Evolutionary conservation across 345 rosid genomes (phyloP), one percentile per base, ranked within the genome.

Genomic region (Rhodomyrtus tomentosa): DNA sequence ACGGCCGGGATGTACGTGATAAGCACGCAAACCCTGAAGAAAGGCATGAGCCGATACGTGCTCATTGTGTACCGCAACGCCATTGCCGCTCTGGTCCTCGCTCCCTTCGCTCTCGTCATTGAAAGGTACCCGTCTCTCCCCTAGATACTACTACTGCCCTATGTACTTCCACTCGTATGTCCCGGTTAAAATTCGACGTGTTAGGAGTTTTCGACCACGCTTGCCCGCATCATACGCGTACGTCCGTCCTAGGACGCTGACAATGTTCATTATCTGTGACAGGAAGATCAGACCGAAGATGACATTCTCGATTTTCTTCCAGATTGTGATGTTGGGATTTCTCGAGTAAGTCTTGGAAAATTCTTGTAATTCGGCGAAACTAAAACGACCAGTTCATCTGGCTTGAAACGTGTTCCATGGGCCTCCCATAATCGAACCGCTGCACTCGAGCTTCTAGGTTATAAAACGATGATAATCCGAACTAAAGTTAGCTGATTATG

Each of bases 211-310:
- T 45, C 49, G 49, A 8, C 10, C 10, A 45, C 9, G 49, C 49
- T 45, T 45, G 49, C 49, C 49, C 49, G 8, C 49, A 45, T 45
- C 49, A 45, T 45, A 8, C 10, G 49, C 49, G 49, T 45, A 45
- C 9, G 49, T 45, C 49, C 49, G 49, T 9, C 24, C 18, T 62
- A 62, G 24, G 42, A 68, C 5, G 22, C 13, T 68, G 40, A 68
- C 25, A 5, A 36, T 53, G 24, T 6, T 5, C 6, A 10, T 48
- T 82, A 7, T 32, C 11, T 9, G 53, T 80, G 45, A 22, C 92
- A 93, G 98, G 92, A 94, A 92, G 87, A 89, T 62, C 85, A 93
- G 98, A 90, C 98, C 95, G 4, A 95, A 93, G 93, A 91, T 96
- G 93, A 92, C 96, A 52, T 14, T 93, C 4, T 55, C 93, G 6